Evolutionary conservation across 768 basidiomycete species (phyloP).

Genomic region (Rubroboletus pulcherrimus): DNA sequence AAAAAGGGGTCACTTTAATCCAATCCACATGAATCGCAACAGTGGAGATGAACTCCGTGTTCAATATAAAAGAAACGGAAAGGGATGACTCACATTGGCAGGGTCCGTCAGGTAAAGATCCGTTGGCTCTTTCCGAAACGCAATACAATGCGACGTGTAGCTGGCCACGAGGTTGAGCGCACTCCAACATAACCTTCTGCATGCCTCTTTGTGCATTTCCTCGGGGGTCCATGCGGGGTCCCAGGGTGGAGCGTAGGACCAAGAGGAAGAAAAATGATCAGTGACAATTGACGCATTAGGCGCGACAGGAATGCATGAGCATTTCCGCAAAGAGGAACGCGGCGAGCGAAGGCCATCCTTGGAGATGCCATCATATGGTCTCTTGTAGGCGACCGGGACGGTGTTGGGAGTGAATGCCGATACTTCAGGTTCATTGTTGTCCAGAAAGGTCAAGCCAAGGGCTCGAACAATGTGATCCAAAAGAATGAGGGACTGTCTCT

Average conservation of each 20-base stretch:
- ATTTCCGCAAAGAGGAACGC: slow-evolving; percentile 34
- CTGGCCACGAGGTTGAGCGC: slow-evolving; percentile 65
- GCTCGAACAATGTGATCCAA: slow-evolving; percentile 64
- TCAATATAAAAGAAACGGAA: slow-evolving; percentile 3
- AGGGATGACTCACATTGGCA: slow-evolving; percentile 49
- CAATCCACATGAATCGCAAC: slow-evolving; percentile 4
- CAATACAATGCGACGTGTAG: slow-evolving; percentile 65
- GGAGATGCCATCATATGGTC: slow-evolving; percentile 26
- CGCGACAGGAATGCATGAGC: slow-evolving; percentile 44
- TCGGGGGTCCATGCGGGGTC: slow-evolving; percentile 50
- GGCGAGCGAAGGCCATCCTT: slow-evolving; percentile 29
- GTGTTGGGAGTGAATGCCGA: slow-evolving; percentile 45
- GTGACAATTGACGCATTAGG: slow-evolving; percentile 29
- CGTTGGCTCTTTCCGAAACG: slow-evolving; percentile 55
- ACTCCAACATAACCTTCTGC: slow-evolving; percentile 74
- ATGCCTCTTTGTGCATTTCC: slow-evolving; percentile 64
- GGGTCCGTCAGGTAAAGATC: slow-evolving; percentile 61
- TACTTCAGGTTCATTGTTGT: slow-evolving; percentile 51
- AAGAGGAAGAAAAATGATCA: slow-evolving; percentile 39
- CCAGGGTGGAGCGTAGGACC: slow-evolving; percentile 59
- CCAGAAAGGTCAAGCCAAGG: slow-evolving; percentile 53
- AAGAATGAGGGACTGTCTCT: slow-evolving; percentile 48
- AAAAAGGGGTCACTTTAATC: slow-evolving; percentile 9
- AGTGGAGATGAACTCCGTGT: slow-evolving; percentile 8
- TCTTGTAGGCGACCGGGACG: slow-evolving; percentile 47